These are phyloP conservation scores for Stentor coeruleus DNA, from an alignment of 73 alveolate genomes.

Conservation along the genomic window DNA sequence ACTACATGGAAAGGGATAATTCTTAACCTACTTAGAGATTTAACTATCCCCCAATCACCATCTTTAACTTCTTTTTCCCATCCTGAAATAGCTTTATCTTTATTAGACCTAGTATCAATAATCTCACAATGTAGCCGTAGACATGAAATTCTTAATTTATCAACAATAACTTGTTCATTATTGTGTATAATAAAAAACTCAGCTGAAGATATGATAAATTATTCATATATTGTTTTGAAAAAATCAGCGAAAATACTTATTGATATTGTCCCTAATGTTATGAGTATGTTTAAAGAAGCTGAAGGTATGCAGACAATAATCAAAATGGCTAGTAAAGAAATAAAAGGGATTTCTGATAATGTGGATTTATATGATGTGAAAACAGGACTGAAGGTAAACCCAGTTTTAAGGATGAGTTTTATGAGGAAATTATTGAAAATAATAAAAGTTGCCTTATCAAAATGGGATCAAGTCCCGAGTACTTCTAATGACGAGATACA, in stretches of 20 bases:
- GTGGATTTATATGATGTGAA: no score
- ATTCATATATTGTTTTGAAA: neutral
- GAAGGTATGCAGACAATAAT: constrained; percentile 3
- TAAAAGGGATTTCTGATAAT: neutral
- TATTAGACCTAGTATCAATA: neutral
- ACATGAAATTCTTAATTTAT: neutral
- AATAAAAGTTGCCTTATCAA: neutral
- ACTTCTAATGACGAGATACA: neutral
- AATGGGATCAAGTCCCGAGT: neutral
- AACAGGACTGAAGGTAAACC: no score
- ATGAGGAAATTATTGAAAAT: neutral
- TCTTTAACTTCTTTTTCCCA: neutral
- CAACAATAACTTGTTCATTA: neutral
- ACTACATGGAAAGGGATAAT: neutral
- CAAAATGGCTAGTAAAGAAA: neutral
- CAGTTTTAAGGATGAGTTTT: neutral
- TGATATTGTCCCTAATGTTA: neutral
- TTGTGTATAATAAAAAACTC: neutral
- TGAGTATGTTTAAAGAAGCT: constrained; percentile 11
- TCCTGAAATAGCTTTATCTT: neutral
- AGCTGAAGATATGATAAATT: neutral
- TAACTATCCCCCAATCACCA: neutral
- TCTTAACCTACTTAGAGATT: neutral
- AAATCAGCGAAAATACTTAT: neutral
- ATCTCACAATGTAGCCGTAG: neutral